Conservation (phyloP, 768 basidiomycete genomes). For the Termitomyces sp. region DNA sequence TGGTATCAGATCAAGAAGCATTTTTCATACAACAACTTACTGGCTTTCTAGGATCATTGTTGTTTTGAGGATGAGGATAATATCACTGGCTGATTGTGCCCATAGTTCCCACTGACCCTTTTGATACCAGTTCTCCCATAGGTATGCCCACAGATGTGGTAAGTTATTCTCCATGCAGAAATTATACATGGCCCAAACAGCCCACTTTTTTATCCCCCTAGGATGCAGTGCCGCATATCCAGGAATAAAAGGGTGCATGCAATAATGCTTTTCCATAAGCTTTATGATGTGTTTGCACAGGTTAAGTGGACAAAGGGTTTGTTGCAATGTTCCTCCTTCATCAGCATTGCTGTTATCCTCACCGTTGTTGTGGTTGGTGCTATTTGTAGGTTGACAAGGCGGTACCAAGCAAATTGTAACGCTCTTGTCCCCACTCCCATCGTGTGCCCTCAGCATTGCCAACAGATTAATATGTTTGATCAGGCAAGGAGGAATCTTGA, state of each 20-base stretch:
- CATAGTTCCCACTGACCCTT: too few species aligned
- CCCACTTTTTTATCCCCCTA: not conserved
- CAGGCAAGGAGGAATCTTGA: not conserved
- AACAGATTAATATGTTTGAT: not conserved
- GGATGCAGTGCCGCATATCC: not conserved
- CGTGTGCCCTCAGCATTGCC: not conserved
- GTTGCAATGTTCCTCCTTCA: not conserved
- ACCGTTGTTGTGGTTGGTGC: not conserved
- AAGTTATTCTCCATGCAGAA: not conserved
- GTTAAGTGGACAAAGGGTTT: not conserved
- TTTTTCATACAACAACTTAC: too few species aligned
- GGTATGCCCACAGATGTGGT: not conserved
- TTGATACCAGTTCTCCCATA: too few species aligned
- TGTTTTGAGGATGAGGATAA: too few species aligned
- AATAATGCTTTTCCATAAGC: not conserved
- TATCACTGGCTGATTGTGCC: too few species aligned
- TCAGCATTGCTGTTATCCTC: not conserved
- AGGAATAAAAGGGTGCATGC: not conserved
- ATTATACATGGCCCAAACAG: not conserved
- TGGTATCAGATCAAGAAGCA: too few species aligned
- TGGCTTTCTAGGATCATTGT: too few species aligned
- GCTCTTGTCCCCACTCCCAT: not conserved
- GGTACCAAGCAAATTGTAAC: not conserved
- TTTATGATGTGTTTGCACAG: not conserved
- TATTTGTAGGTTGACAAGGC: not conserved